Evolutionary conservation across 805 yeast species (phyloP), one percentile per base, ranked within the genome.

Genomic region (Candida alai): DNA sequence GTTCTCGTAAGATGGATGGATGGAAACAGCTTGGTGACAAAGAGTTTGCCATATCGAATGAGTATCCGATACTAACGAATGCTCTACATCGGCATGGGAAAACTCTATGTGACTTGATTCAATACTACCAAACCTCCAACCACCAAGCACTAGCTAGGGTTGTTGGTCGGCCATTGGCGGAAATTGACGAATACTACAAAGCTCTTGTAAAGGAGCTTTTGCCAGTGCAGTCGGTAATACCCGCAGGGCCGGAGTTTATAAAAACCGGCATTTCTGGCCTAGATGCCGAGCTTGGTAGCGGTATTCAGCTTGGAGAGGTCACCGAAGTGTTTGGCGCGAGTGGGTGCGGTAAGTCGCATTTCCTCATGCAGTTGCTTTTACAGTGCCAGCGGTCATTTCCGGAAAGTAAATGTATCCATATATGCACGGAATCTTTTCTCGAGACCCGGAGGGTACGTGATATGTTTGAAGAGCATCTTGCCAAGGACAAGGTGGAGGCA

Each of bases 251-350:
- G 3, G 19, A 30, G 9, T 34, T 18, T 15, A 43, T 54, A 6
- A 24, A 41, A 6, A 59, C 65, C 0, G 63, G 64, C 1, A 31
- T 61, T 8, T 36, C 45, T 1, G 24, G 40, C 5, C 28, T 60
- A n/a, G 65, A 61, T 38, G 18, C 25, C 20, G 44, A 47, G 19
- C 40, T 61, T 19, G 53, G 51, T 13, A 65, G 65, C 3, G 66
- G 66, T 3, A 41, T 60, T 4, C 54, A 55, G 1, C 6, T 45
- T 5, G 63, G 64, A 3, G 54, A 54, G 25, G 39, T 62, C 6
- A 79, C 88, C 0, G 97, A 89, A 59, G 52, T 90, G 3, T 79
- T 78, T 45, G 97, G 97, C 0, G 83, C 81, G 17, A 78, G 94
- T 32, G 84, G 94, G 0, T 72, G 84, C 1, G 97, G 96, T 0